Conservation (phyloP, 2,329 filamentous ascomycete species). For the Hypomyces perniciosus region DNA sequence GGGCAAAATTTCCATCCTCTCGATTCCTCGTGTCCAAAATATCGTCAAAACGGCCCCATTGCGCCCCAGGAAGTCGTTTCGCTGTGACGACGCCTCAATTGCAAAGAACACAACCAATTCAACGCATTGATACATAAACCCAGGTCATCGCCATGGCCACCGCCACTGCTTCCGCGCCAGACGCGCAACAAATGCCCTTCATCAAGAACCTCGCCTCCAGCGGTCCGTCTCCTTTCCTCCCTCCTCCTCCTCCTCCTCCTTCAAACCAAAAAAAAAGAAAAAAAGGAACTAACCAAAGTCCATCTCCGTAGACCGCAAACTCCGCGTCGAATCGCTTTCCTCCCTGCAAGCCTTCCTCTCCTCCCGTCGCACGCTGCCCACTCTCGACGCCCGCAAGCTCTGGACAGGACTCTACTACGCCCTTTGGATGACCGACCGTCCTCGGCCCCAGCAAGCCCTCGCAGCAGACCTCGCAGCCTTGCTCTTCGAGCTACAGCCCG, state of each 20-base stretch:
- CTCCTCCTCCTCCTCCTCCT: background rate
- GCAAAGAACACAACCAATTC: no score
- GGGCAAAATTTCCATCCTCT: background rate
- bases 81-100: no score
- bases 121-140: no score
- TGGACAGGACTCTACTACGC: constrained; percentile 95
- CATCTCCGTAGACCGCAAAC: constrained; percentile 59
- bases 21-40: background rate
- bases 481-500: constrained; percentile 46
- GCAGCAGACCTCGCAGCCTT: constrained; percentile 71
- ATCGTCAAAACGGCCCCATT: no score
- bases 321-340: constrained; percentile 68
- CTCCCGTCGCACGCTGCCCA: constrained; percentile 51
- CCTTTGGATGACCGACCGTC: constrained; percentile 89
- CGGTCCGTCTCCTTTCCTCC: constrained; percentile 49
- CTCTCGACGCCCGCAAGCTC: constrained; percentile 74
- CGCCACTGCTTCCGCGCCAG: constrained; percentile 32
- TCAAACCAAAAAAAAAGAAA: background rate
- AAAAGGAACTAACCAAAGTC: background rate
- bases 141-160: background rate
- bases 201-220: constrained; percentile 80
- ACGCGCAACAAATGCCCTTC: constrained; percentile 58
- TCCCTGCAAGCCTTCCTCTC: constrained; percentile 75
- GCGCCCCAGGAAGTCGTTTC: no score
- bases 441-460: constrained; percentile 78